Conservation (phyloP, 192 early-diverging fungal species). For the Entomortierella beljakovae region DNA sequence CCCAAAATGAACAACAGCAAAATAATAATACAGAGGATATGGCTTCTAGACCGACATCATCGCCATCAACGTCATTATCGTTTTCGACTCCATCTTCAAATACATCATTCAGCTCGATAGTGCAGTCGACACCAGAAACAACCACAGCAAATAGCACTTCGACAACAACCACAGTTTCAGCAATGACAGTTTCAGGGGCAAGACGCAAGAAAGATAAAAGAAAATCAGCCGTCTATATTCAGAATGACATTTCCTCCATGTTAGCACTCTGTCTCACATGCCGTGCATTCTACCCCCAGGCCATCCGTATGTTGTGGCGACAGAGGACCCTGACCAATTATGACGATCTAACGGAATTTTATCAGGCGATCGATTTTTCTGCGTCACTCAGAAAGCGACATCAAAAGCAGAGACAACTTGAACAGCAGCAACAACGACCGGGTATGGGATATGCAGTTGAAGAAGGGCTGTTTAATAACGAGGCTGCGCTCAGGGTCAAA, state of each 20-base stretch:
- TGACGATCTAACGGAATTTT: slow-evolving; percentile 42
- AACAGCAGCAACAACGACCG: slow-evolving; percentile 6
- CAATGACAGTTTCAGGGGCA: neutral
- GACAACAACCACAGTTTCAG: slow-evolving; percentile 5
- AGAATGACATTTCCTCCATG: slow-evolving; percentile 40
- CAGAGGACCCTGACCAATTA: slow-evolving; percentile 45
- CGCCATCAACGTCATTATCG: slow-evolving; percentile 3
- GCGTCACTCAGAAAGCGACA: slow-evolving; percentile 26
- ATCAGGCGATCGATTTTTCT: slow-evolving; percentile 50
- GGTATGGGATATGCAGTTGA: slow-evolving; percentile 38
- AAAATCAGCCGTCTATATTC: slow-evolving; percentile 26
- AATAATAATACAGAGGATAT: neutral
- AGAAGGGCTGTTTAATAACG: slow-evolving; percentile 42
- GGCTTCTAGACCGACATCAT: slow-evolving; percentile 13
- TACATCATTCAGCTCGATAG: neutral
- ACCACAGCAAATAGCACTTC: neutral
- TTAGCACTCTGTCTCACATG: slow-evolving; percentile 44
- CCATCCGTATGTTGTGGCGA: slow-evolving; percentile 46
- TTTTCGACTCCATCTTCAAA: slow-evolving; percentile 7
- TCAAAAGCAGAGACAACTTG: slow-evolving; percentile 34
- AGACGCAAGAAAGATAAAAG: slow-evolving; percentile 22
- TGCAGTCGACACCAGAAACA: neutral
- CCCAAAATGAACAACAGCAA: neutral
- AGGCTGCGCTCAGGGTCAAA: slow-evolving; percentile 50
- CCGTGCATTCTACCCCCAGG: slow-evolving; percentile 49